Evolutionary conservation across 208 protist species (phyloP).

Genomic region (Leishmania martiniquensis): DNA sequence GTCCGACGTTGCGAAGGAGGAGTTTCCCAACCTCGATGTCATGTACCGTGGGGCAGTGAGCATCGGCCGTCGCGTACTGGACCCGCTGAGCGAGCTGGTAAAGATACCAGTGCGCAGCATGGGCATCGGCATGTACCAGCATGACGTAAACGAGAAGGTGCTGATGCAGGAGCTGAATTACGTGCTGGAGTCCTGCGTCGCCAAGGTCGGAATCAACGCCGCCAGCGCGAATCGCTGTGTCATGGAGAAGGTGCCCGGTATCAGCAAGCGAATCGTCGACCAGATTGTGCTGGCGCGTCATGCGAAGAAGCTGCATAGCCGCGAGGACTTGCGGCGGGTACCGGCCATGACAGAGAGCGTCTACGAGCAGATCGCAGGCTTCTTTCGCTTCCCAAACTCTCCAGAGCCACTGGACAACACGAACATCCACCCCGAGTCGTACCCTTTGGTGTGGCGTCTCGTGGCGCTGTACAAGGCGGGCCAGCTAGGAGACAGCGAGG

Average conservation of each 20-base stretch:
- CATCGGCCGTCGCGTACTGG: constrained; percentile 89
- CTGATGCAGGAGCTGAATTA: constrained; percentile 55
- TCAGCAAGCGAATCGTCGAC: constrained; percentile 67
- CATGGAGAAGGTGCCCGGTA: constrained; percentile 84
- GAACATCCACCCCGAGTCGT: constrained; percentile 88
- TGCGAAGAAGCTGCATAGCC: constrained; percentile 54
- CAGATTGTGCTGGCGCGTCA: constrained; percentile 80
- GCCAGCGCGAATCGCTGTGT: constrained; percentile 73
- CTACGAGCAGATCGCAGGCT: constrained; percentile 84
- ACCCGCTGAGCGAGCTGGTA: constrained; percentile 90
- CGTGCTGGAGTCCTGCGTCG: constrained; percentile 80
- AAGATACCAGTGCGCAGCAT: constrained; percentile 89
- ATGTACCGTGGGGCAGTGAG: constrained; percentile 87
- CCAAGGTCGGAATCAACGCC: constrained; percentile 81
- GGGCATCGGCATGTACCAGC: constrained; percentile 93
- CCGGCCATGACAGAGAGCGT: constrained; percentile 76
- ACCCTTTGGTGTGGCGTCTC: constrained; percentile 56
- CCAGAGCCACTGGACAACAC: constrained; percentile 81
- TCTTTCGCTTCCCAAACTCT: constrained; percentile 89
- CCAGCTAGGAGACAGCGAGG: constrained; percentile 7
- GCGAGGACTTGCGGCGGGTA: constrained; percentile 75
- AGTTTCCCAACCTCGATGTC: constrained; percentile 73
- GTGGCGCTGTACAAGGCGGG: constrained; percentile 32
- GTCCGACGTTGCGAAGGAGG: constrained; percentile 69
- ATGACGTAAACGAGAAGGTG: constrained; percentile 81